phyloP scores from a whole-genome alignment of 352 stramenopile genomes.

The Pythium biforme region DNA sequence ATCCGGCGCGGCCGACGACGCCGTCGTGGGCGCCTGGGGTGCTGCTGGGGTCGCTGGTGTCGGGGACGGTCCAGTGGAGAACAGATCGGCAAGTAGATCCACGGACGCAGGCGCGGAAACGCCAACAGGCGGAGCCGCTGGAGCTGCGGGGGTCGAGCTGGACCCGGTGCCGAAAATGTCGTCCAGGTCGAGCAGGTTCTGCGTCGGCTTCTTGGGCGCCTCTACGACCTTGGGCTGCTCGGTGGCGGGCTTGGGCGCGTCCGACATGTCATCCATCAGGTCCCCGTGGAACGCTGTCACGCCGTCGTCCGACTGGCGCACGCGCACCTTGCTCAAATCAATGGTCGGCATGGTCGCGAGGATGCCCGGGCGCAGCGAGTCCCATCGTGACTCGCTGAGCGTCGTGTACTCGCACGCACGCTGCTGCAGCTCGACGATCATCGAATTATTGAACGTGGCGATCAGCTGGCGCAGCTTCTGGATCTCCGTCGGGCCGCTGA shows the following conservation, averaged over 20 bases:
- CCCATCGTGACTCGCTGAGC: conserved; percentile 80
- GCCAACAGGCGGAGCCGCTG: conserved; percentile 24
- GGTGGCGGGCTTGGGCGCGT: conserved; percentile 7
- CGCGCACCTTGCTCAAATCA: conserved; percentile 82
- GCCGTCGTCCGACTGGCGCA: conserved; percentile 42
- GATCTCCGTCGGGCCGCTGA: conserved; percentile 67
- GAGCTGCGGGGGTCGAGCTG: conserved; percentile 25
- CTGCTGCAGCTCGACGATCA: conserved; percentile 96
- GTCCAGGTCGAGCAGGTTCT: conserved; percentile 93
- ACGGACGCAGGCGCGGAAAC: conserved; percentile 40
- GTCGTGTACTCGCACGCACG: conserved; percentile 95
- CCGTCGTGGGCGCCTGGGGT: not conserved
- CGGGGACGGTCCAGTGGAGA: conserved; percentile 53
- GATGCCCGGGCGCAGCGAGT: conserved; percentile 78
- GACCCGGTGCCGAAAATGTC: conserved; percentile 92
- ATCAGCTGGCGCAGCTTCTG: conserved; percentile 86
- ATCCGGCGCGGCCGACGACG: conserved; percentile 27
- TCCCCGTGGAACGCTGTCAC: conserved; percentile 39
- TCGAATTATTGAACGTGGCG: conserved; percentile 87
- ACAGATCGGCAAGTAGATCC: conserved; percentile 96
- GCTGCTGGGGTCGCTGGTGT: conserved; percentile 22
- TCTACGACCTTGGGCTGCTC: conserved; percentile 14
- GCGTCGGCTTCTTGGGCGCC: conserved; percentile 12
- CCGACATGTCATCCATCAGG: conserved; percentile 74
- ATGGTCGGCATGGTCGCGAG: conserved; percentile 95